Evolutionary conservation across 2,329 filamentous ascomycete species (phyloP).

Genomic region (Alternaria panax): DNA sequence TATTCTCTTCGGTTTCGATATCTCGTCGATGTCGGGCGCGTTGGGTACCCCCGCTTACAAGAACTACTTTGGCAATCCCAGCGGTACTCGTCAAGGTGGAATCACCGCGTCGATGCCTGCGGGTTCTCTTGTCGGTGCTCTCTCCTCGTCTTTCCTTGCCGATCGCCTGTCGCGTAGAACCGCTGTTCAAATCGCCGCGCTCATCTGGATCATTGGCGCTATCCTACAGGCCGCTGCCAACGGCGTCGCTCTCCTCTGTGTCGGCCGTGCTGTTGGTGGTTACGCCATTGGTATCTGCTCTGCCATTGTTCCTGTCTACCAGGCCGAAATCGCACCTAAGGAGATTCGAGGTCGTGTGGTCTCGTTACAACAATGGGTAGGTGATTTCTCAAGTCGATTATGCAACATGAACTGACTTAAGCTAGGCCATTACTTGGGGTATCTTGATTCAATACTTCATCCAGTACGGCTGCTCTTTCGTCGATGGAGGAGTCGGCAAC

Average conservation of each 20-base stretch:
- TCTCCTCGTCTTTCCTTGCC: constrained; percentile 56
- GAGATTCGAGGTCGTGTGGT: constrained; percentile 65
- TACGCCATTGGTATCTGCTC: constrained; percentile 87
- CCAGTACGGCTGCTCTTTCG: constrained; percentile 67
- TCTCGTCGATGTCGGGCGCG: constrained; percentile 51
- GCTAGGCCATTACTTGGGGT: constrained; percentile 68
- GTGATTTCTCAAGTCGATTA: not conserved
- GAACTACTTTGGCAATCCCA: constrained; percentile 48
- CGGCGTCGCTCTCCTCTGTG: constrained; percentile 54
- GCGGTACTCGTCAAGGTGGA: constrained; percentile 48
- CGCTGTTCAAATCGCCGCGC: constrained; percentile 54
- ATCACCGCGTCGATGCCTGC: constrained; percentile 59
- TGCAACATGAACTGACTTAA: not conserved
- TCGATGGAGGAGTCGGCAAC: constrained; percentile 54
- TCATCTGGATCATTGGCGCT: constrained; percentile 58
- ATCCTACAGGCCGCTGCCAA: constrained; percentile 51
- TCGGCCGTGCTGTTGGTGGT: constrained; percentile 77
- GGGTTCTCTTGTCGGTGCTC: constrained; percentile 58
- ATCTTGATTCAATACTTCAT: constrained; percentile 69
- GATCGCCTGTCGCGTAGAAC: constrained; percentile 55
- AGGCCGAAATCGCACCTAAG: constrained; percentile 76
- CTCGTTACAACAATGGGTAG: constrained; percentile 58
- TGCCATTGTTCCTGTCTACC: constrained; percentile 91
- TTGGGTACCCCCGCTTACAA: constrained; percentile 49
- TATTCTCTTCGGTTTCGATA: constrained; percentile 51